Conservation (phyloP, 2,329 filamentous ascomycete genomes). For the Conoideocrella luteorostrata region DNA sequence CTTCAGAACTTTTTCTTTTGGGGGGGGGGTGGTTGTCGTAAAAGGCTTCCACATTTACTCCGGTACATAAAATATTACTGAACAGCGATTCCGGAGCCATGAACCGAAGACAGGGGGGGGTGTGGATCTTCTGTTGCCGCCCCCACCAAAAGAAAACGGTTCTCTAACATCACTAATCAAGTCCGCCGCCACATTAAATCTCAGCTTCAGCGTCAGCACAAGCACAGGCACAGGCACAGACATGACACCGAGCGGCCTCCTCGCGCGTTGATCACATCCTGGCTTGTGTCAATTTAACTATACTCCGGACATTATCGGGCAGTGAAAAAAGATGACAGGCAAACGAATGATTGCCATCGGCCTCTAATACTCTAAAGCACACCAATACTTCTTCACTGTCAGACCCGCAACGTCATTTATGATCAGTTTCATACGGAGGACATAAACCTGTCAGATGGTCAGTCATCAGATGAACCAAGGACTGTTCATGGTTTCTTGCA, state of each 20-base stretch:
- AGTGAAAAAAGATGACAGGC: neutral
- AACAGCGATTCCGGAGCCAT: too few relatives aligned
- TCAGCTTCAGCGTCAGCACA: neutral
- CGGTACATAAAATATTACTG: too few relatives aligned
- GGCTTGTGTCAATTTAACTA: neutral
- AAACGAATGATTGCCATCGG: neutral
- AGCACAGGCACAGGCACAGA: neutral
- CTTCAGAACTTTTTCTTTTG: too few relatives aligned
- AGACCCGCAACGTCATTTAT: too few relatives aligned
- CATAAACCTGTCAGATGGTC: too few relatives aligned
- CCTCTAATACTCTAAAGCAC: too few relatives aligned
- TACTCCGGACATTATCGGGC: conserved; percentile 6
- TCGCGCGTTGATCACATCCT: neutral
- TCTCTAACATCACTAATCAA: conserved; percentile 4
- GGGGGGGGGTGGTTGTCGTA: too few relatives aligned
- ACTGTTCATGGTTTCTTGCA: too few relatives aligned
- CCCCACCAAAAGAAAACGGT: neutral
- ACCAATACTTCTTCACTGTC: too few relatives aligned
- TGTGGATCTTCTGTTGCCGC: neutral
- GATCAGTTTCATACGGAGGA: too few relatives aligned
- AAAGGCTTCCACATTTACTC: too few relatives aligned
- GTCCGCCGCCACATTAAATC: neutral
- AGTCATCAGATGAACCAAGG: too few relatives aligned
- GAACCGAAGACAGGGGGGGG: neutral
- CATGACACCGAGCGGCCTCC: neutral